Evolutionary conservation across 2,329 filamentous ascomycete species (phyloP).

Genomic region (Pezicula rhizophila): DNA sequence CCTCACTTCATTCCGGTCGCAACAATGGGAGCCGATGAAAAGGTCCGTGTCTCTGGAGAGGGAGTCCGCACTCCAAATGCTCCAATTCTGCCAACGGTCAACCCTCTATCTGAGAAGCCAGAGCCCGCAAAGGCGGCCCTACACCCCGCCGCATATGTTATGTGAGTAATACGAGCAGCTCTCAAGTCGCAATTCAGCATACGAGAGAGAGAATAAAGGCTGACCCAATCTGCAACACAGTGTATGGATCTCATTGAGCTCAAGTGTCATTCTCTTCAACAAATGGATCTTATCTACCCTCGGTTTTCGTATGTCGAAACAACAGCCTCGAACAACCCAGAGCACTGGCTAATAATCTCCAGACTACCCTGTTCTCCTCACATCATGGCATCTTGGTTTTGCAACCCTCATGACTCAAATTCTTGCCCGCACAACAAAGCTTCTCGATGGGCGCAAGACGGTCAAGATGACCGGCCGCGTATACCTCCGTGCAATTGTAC

Average conservation of each 20-base stretch:
- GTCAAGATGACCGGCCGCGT: slow-evolving; percentile 96
- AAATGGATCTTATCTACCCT: slow-evolving; percentile 91
- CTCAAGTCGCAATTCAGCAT: neutral
- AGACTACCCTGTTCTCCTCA: slow-evolving; percentile 75
- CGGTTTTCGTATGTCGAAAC: slow-evolving; percentile 65
- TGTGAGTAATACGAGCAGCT: slow-evolving; percentile 38
- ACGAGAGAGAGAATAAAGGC: neutral
- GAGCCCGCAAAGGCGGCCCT: slow-evolving; percentile 38
- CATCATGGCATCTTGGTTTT: slow-evolving; percentile 92
- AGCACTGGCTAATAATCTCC: slow-evolving; percentile 25
- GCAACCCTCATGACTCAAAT: slow-evolving; percentile 92
- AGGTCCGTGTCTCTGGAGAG: slow-evolving; percentile 78
- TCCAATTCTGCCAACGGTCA: slow-evolving; percentile 72
- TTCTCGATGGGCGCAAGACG: slow-evolving; percentile 90
- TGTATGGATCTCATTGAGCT: slow-evolving; percentile 87
- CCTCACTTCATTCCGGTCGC: slow-evolving; percentile 21
- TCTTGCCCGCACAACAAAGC: slow-evolving; percentile 79
- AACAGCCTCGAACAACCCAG: neutral
- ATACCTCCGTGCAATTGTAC: slow-evolving; percentile 88
- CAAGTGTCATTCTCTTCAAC: slow-evolving; percentile 96
- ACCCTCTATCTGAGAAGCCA: slow-evolving; percentile 60
- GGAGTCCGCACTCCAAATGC: slow-evolving; percentile 50
- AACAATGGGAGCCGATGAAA: slow-evolving; percentile 65
- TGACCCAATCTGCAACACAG: slow-evolving; percentile 38
- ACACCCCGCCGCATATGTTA: slow-evolving; percentile 73